phyloP scores from a whole-genome alignment of 768 basidiomycete genomes.

The Lanmaoa pseudosensibilis region DNA sequence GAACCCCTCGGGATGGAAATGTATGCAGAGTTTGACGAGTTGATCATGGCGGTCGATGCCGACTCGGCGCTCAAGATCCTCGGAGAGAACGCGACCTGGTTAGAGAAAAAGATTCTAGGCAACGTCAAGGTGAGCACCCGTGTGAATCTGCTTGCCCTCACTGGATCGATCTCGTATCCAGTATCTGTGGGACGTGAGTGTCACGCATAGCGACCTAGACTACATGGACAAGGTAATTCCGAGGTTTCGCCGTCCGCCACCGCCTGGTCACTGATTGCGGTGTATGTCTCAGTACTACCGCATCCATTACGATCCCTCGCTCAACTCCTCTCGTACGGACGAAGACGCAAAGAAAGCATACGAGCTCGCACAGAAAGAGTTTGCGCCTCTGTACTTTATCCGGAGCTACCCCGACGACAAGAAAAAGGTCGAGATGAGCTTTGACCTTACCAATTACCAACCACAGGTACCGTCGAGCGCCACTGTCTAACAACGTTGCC shows the following conservation, averaged over 20 bases:
- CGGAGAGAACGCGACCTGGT: neutral
- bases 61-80: slow-evolving; percentile 7
- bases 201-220: neutral
- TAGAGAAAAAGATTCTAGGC: neutral
- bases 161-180: neutral
- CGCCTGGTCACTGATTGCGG: neutral
- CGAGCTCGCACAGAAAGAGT: neutral
- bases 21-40: slow-evolving; percentile 1
- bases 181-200: neutral
- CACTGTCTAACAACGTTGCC: too few species aligned
- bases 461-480: neutral
- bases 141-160: neutral
- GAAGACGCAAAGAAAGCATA: neutral
- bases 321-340: neutral
- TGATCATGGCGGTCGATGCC: slow-evolving; percentile 8
- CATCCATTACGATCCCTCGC: neutral
- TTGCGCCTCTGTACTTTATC: neutral
- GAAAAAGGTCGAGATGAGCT: neutral
- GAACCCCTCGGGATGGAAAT: neutral
- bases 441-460: slow-evolving; percentile 5
- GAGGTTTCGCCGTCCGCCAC: neutral
- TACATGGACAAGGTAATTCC: neutral
- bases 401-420: neutral
- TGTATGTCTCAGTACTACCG: neutral
- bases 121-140: neutral